Evolutionary conservation across 345 rosid species (phyloP), one percentile per base, ranked within the genome.

Genomic region (Luvunga scandens): DNA sequence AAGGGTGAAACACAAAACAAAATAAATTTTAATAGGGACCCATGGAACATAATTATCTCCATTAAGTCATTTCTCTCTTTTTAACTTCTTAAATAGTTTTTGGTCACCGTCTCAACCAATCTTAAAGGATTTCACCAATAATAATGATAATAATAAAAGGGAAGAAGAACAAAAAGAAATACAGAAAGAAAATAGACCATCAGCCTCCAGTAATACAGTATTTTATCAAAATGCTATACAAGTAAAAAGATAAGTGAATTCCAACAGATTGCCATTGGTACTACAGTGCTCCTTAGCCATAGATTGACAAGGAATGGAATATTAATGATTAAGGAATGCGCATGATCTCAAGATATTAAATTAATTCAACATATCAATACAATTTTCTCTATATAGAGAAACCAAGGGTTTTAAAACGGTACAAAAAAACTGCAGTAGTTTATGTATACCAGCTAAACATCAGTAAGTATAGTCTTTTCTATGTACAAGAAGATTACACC

Each of bases 401-500:
- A 65, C n/a, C 8, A 27, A 50, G 59, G 24, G 36, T 27, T 21
- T 56, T 2, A 34, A 56, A 34, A 56, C 34, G 9, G 30, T 56
- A 59, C 16, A 60, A 10, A 18, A 13, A 50, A 6, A 62, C 30
- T 27, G 27, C 7, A n/a, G 28, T 8, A n/a, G 48, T 33, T 34
- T 33, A 22, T 9, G 2, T 42, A 42, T 22, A n/a, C 45, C n/a
- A 56, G 36, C 31, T 31, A 72, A 9, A 61, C 33, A 59, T 24
- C 34, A 63, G n/a, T 48, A 6, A 2, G 59, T 25, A 53, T 18
- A 53, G 9, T 31, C 33, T 48, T 9, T 24, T 25, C 64, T 69
- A 77, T 1, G 7, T 24, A 68, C 66, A 38, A 27, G 21, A 70
- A 74, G 62, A 22, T 78, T 62, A 71, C 75, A 62, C 31, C 71